Percentiles rank a stretch among this genome's conserved stretches.
These are phyloP conservation scores for Saccharum hybrid DNA, from an alignment of 202 grass and related monocot species.

Conservation along the genomic window DNA sequence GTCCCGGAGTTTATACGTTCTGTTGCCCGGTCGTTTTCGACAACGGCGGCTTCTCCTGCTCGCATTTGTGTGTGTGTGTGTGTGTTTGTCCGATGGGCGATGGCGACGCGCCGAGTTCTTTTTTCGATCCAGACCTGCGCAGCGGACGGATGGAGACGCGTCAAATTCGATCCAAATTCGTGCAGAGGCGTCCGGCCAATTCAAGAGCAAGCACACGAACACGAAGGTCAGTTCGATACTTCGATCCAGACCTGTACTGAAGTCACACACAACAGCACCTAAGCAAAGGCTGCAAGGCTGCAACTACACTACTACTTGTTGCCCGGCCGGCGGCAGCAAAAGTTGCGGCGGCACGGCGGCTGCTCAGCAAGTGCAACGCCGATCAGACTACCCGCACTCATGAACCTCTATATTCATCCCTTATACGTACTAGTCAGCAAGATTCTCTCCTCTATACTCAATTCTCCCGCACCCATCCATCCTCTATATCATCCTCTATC, in stretches of 20 bases:
- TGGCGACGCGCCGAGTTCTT: background rate
- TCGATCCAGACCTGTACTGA: background rate
- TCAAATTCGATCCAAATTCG: background rate
- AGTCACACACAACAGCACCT: background rate
- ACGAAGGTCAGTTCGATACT: too few relatives aligned
- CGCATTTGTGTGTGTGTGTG: background rate
- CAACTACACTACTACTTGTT: background rate
- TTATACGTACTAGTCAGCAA: too few relatives aligned
- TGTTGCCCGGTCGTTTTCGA: constrained; percentile 19
- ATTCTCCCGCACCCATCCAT: too few relatives aligned
- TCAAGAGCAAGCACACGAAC: too few relatives aligned
- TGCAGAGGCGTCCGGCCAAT: background rate
- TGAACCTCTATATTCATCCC: too few relatives aligned
- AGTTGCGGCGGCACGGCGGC: too few relatives aligned
- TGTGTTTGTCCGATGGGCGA: too few relatives aligned
- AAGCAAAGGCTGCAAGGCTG: background rate
- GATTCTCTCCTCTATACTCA: too few relatives aligned
- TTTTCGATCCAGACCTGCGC: background rate
- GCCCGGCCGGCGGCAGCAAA: too few relatives aligned
- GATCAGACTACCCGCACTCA: too few relatives aligned
- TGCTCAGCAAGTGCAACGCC: background rate
- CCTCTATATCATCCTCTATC: too few relatives aligned
- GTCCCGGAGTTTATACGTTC: background rate
- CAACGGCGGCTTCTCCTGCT: background rate
- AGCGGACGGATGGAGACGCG: background rate